phyloP scores from a whole-genome alignment of 2,329 filamentous ascomycete species.

The Pyrenochaeta sp. region DNA sequence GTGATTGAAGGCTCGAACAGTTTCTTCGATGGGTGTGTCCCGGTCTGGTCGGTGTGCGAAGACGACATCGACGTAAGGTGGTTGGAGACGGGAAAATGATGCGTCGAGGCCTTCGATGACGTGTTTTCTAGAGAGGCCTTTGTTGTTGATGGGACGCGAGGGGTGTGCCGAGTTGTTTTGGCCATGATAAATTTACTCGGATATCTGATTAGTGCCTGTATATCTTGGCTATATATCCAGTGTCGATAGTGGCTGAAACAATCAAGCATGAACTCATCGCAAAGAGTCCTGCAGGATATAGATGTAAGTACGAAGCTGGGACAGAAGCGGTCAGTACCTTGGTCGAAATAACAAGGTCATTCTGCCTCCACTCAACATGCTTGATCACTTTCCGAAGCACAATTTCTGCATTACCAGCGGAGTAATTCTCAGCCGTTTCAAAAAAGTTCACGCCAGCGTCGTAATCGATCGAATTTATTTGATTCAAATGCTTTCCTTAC shows the following conservation, averaged over 20 bases:
- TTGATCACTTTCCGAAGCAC: slow-evolving; percentile 66
- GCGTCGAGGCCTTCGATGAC: slow-evolving; percentile 72
- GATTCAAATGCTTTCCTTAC: slow-evolving; percentile 62
- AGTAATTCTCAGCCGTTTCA: slow-evolving; percentile 51
- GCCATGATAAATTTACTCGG: neutral
- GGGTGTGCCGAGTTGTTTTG: neutral
- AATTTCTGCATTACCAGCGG: slow-evolving; percentile 62
- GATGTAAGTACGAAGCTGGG: neutral
- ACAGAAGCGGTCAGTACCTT: slow-evolving; percentile 43
- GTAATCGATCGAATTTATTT: slow-evolving; percentile 63
- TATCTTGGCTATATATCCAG: neutral
- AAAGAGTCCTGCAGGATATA: neutral
- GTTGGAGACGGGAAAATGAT: slow-evolving; percentile 65
- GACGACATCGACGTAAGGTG: slow-evolving; percentile 73
- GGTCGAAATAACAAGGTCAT: slow-evolving; percentile 54
- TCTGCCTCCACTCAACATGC: slow-evolving; percentile 64
- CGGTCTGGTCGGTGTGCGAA: slow-evolving; percentile 75
- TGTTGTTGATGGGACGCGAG: slow-evolving; percentile 64
- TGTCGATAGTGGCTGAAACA: neutral
- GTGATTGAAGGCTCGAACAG: slow-evolving; percentile 75
- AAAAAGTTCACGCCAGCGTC: slow-evolving; percentile 60
- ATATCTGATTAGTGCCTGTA: neutral
- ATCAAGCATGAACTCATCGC: too few species aligned
- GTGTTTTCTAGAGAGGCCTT: slow-evolving; percentile 74
- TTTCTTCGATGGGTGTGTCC: slow-evolving; percentile 75